Percentiles rank a stretch among this genome's conserved stretches.
phyloP scores from a whole-genome alignment of 257 asterid genomes.

The Solanum sejunctum region DNA sequence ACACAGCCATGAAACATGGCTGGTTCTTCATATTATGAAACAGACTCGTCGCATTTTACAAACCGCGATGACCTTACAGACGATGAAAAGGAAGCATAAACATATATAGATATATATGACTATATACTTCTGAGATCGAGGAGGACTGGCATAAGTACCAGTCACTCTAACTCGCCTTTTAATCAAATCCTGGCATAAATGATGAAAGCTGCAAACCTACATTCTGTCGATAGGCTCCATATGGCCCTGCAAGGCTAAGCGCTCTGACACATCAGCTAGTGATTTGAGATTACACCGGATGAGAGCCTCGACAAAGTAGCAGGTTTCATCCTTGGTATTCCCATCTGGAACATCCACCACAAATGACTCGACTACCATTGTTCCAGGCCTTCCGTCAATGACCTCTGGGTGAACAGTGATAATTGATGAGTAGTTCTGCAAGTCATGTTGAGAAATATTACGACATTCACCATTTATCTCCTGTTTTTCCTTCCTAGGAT shows the following conservation, averaged over 20 bases:
- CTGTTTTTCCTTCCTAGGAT: neutral
- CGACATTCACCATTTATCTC: neutral
- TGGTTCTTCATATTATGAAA: constrained; percentile 6
- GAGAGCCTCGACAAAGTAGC: constrained; percentile 73
- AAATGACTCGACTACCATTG: constrained; percentile 75
- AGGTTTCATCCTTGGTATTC: constrained; percentile 72
- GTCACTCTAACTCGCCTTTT: constrained; percentile 26
- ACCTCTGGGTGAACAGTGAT: constrained; percentile 69
- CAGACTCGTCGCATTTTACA: neutral
- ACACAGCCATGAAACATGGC: constrained; percentile 7
- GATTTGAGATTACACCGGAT: constrained; percentile 87
- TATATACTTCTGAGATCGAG: constrained; percentile 19
- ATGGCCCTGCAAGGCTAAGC: constrained; percentile 51
- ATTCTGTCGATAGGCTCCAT: constrained; percentile 40
- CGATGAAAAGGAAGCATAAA: neutral
- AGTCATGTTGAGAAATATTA: neutral
- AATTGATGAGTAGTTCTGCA: constrained; percentile 76
- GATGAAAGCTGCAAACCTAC: neutral
- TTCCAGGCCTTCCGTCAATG: constrained; percentile 68
- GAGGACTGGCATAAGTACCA: constrained; percentile 20
- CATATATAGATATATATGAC: constrained; percentile 1
- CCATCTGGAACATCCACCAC: constrained; percentile 87
- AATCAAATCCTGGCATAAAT: constrained; percentile 5
- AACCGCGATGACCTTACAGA: neutral
- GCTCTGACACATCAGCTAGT: constrained; percentile 76